A percentile compares a stretch with the other conserved stretches of the same genome.
phyloP scores from a whole-genome alignment of 1,284 basidiomycete species.

The Mycena citricolor region DNA sequence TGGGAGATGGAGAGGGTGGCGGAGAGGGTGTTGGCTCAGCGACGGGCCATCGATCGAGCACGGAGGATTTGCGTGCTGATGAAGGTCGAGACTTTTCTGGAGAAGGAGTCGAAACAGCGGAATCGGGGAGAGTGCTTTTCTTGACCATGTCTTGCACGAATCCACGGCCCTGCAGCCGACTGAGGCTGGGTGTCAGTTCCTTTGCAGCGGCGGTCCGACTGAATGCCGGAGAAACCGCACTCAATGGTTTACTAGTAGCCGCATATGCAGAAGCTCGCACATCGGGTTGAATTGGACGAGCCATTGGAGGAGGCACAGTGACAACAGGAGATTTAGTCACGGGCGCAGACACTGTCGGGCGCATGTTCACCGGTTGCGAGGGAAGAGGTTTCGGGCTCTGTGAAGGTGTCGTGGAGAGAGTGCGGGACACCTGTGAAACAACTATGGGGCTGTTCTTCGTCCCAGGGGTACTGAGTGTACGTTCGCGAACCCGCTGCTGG shows the following conservation, averaged over 20 bases:
- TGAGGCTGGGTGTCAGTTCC: constrained; percentile 77
- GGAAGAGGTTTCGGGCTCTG: constrained; percentile 3
- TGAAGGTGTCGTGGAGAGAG: constrained; percentile 15
- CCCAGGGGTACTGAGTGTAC: constrained; percentile 40
- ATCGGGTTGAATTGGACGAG: constrained; percentile 54
- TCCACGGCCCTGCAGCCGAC: constrained; percentile 76
- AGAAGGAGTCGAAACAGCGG: constrained; percentile 32
- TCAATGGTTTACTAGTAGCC: too few relatives aligned
- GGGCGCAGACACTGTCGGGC: constrained; percentile 29
- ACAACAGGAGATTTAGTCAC: constrained; percentile 36
- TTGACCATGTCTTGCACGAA: constrained; percentile 81
- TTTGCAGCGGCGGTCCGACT: constrained; percentile 56
- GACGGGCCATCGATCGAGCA: constrained; percentile 70
- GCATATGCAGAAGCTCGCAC: constrained; percentile 43
- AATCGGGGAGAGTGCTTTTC: constrained; percentile 54
- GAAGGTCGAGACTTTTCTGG: constrained; percentile 35
- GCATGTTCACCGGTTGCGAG: constrained; percentile 10
- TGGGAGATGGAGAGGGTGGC: constrained; percentile 38
- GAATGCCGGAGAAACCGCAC: constrained; percentile 67
- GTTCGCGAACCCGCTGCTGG: constrained; percentile 38
- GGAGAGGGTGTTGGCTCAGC: constrained; percentile 34
- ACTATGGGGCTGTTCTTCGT: constrained; percentile 1
- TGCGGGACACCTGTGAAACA: constrained; percentile 7
- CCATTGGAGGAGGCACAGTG: constrained; percentile 50
- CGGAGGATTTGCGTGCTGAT: constrained; percentile 46